Conservation (phyloP, 768 basidiomycete genomes). For the Suillus americanus region DNA sequence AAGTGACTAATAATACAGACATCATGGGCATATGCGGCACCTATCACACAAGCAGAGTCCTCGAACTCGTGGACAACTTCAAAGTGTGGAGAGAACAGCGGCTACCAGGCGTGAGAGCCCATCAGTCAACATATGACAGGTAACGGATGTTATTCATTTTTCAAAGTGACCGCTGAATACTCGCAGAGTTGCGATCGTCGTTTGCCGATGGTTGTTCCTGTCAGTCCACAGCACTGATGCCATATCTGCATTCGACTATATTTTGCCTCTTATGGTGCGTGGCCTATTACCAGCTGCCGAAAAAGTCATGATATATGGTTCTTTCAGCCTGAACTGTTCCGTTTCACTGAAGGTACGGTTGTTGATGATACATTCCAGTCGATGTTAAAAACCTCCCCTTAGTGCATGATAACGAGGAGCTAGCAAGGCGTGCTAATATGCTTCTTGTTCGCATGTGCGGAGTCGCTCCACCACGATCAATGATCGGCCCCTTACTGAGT, state of each 20-base stretch:
- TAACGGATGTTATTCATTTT: conserved; percentile 27
- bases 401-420: conserved; percentile 77
- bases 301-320: conserved; percentile 8
- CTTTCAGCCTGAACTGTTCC: conserved; percentile 68
- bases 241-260: conserved; percentile 74
- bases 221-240: conserved; percentile 77
- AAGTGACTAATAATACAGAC: conserved; percentile 54
- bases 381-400: conserved; percentile 3
- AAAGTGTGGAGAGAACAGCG: conserved; percentile 70
- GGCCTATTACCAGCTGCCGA: conserved; percentile 2
- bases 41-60: conserved; percentile 59
- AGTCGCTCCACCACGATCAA: conserved; percentile 69
- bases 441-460: conserved; percentile 85
- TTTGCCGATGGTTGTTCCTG: conserved; percentile 79
- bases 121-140: conserved; percentile 86
- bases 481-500: conserved; percentile 68
- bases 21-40: conserved; percentile 72
- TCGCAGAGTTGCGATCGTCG: conserved; percentile 57
- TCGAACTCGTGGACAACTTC: conserved; percentile 62
- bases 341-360: conserved; percentile 63
- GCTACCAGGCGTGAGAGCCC: conserved; percentile 71
- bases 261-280: conserved; percentile 76
- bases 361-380: neutral
- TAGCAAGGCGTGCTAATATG: conserved; percentile 60
- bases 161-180: neutral